Evolutionary conservation across 306 rosid genomes (phyloP).

Genomic region (Fagus crenata): DNA sequence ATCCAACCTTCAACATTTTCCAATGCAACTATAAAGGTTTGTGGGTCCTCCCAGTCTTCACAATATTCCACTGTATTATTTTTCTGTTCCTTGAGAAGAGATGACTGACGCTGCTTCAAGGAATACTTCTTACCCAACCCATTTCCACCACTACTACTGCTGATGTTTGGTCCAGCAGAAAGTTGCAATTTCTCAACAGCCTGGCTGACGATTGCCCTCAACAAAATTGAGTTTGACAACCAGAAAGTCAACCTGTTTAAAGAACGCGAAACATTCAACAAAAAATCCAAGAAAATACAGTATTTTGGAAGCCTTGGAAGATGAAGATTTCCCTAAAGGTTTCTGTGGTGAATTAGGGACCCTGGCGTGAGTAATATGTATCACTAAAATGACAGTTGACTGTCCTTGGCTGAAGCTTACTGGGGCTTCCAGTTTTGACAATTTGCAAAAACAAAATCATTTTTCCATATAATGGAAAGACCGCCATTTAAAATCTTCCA

Average conservation of each 20-base stretch:
- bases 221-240: conserved; percentile 74
- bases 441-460: conserved; percentile 7
- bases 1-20: conserved; percentile 87
- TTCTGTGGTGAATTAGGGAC: not conserved
- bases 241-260: conserved; percentile 86
- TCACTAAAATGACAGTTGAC: not conserved
- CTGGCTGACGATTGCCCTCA: conserved; percentile 67
- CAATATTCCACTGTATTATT: conserved; percentile 30
- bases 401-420: conserved; percentile 8
- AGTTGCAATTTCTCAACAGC: conserved; percentile 34
- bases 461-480: conserved; percentile 20
- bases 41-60: conserved; percentile 59
- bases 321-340: not conserved
- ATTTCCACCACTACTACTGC: conserved; percentile 27
- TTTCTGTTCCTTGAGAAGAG: conserved; percentile 32
- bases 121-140: conserved; percentile 3
- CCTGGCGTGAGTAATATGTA: not conserved
- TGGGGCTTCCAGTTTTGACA: not conserved
- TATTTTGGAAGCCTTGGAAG: not conserved
- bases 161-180: conserved; percentile 27
- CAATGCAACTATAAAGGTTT: conserved; percentile 53
- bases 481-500: conserved; percentile 13
- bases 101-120: conserved; percentile 9
- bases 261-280: conserved; percentile 20
- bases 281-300: conserved; percentile 5